Conservation (phyloP, 2,329 filamentous ascomycete genomes). For the Atkinsonella hypoxylon region DNA sequence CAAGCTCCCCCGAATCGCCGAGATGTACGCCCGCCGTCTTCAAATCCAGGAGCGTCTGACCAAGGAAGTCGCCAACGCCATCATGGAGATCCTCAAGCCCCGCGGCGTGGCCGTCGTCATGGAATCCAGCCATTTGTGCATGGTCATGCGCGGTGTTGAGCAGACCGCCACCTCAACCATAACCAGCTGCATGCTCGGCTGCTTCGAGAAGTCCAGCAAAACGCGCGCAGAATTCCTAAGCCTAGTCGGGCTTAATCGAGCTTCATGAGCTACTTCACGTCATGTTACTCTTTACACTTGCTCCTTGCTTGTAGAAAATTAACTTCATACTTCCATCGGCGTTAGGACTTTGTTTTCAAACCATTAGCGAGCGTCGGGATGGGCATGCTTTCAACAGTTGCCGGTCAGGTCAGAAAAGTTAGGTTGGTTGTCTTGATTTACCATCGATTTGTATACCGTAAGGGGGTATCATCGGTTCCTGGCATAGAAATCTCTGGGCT, state of each 20-base stretch:
- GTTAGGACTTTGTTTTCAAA: neutral
- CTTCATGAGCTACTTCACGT: conserved; percentile 1
- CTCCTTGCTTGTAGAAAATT: conserved; percentile 1
- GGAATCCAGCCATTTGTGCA: conserved; percentile 93
- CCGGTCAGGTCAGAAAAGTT: neutral
- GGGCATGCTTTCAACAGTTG: conserved; percentile 20
- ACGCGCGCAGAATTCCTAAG: conserved; percentile 93
- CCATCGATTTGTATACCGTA: neutral
- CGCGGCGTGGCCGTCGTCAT: conserved; percentile 95
- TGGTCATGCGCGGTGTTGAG: conserved; percentile 98
- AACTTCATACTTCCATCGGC: neutral
- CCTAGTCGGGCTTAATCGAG: conserved; percentile 50
- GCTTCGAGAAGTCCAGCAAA: conserved; percentile 85
- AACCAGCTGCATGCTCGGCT: conserved; percentile 94
- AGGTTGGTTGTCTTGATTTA: neutral
- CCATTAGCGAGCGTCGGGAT: neutral
- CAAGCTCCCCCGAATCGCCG: conserved; percentile 88
- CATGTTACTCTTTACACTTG: neutral
- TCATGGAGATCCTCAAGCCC: conserved; percentile 85
- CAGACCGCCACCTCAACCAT: conserved; percentile 81
- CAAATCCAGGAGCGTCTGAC: conserved; percentile 96
- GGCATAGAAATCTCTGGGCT: conserved; percentile 15
- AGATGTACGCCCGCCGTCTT: conserved; percentile 88
- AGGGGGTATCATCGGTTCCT: conserved; percentile 9
- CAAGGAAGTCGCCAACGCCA: conserved; percentile 87